phyloP scores from a whole-genome alignment of 345 rosid genomes.

The Syzygium aromaticum region DNA sequence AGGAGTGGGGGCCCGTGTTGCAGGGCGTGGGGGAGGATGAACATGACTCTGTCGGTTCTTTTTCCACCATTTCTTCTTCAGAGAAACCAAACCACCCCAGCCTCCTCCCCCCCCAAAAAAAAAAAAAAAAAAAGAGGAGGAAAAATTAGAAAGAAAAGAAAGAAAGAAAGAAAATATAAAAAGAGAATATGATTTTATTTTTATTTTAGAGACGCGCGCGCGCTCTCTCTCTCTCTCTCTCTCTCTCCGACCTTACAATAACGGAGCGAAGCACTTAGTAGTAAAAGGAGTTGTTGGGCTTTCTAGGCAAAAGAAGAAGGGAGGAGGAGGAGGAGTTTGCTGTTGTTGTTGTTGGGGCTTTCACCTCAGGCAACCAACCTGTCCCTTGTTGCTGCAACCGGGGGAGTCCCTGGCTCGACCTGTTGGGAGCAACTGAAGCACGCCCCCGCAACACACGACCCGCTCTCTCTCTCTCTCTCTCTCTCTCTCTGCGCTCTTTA shows the following conservation, averaged over 20 bases:
- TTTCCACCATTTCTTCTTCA: background rate
- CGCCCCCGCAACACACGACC: slow-evolving; percentile 1
- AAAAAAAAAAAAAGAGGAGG: background rate
- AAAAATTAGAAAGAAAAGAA: background rate
- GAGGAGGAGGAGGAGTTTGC: too few relatives aligned
- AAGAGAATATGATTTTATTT: too few relatives aligned
- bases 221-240: background rate
- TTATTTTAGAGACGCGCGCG: background rate
- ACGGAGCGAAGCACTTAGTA: too few relatives aligned
- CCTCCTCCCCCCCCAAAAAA: background rate
- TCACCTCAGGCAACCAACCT: slow-evolving; percentile 89
- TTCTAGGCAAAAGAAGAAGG: too few relatives aligned
- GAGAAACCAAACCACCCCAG: slow-evolving; percentile 4
- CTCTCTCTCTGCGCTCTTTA: background rate
- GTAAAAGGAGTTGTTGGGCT: too few relatives aligned
- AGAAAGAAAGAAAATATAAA: too few relatives aligned
- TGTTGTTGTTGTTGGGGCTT: slow-evolving; percentile 34
- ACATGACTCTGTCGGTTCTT: slow-evolving; percentile 99
- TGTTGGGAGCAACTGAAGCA: slow-evolving; percentile 84
- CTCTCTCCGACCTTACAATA: background rate
- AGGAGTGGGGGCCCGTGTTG: slow-evolving; percentile 6
- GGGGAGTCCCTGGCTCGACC: slow-evolving; percentile 14
- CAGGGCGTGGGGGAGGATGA: slow-evolving; percentile 94
- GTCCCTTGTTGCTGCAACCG: slow-evolving; percentile 47
- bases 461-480: slow-evolving; percentile 4